Evolutionary conservation across 73 alveolate species (phyloP).

Genomic region (Breviolum minutum): DNA sequence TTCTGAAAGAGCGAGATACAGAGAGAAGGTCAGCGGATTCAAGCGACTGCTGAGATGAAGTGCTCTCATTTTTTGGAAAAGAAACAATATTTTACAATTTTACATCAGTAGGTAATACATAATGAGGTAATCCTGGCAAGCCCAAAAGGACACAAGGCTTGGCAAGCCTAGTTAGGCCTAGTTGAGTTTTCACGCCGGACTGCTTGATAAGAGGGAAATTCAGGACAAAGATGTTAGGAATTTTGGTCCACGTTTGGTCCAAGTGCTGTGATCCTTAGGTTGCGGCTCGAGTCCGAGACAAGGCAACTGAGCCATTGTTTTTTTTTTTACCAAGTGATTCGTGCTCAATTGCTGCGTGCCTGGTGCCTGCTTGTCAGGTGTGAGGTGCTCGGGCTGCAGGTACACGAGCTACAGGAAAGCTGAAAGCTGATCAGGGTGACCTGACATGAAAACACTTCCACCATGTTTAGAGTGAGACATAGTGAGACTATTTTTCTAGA

Average conservation of each 20-base stretch:
- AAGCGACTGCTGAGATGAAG: neutral
- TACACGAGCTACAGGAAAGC: neutral
- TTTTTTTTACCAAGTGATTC: neutral
- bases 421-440: neutral
- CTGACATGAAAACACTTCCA: neutral
- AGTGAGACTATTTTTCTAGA: neutral
- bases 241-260: no score
- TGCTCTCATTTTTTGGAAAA: neutral
- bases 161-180: no score
- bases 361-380: neutral
- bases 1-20: constrained; percentile 57
- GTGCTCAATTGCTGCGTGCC: neutral
- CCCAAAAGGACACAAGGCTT: no score
- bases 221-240: no score
- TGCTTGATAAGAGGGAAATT: neutral
- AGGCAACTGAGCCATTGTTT: constrained; percentile 1
- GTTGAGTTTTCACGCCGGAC: neutral
- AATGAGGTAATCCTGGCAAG: no score
- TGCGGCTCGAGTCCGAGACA: constrained; percentile 63
- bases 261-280: neutral
- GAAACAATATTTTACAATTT: neutral
- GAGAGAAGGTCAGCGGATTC: constrained; percentile 29
- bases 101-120: neutral
- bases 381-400: neutral
- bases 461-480: neutral